Conservation (phyloP, 352 stramenopile species). For the Globisporangium nagaii region DNA sequence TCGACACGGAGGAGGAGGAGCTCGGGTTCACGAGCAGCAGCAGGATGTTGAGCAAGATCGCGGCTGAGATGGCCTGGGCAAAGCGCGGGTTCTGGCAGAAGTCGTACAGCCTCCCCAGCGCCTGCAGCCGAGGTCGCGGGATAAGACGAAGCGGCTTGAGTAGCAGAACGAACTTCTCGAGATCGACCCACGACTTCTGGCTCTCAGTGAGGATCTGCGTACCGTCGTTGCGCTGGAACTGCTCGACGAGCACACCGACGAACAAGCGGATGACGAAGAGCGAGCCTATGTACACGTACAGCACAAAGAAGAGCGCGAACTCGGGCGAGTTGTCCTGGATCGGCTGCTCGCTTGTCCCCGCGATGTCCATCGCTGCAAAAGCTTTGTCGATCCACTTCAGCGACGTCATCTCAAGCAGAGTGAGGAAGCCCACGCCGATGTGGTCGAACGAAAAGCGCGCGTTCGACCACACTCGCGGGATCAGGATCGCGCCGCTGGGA, state of each 20-base stretch:
- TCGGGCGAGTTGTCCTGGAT: constrained; percentile 35
- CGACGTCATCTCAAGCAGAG: constrained; percentile 75
- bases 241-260: constrained; percentile 73
- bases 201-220: constrained; percentile 74
- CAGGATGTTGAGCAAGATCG: constrained; percentile 67
- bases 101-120: constrained; percentile 45
- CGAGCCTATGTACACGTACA: constrained; percentile 71
- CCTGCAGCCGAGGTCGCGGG: constrained; percentile 23
- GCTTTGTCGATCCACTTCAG: constrained; percentile 79
- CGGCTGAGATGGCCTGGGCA: constrained; percentile 34
- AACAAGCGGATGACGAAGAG: constrained; percentile 79
- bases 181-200: constrained; percentile 76
- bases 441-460: constrained; percentile 79
- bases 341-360: constrained; percentile 36
- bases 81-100: constrained; percentile 63
- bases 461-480: constrained; percentile 61
- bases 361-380: constrained; percentile 74
- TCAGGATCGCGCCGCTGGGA: constrained; percentile 33
- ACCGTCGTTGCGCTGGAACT: constrained; percentile 82
- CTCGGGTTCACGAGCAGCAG: constrained; percentile 59
- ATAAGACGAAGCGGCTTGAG: constrained; percentile 57
- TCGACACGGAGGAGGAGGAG: constrained; percentile 12
- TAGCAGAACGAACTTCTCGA: constrained; percentile 75
- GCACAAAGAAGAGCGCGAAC: constrained; percentile 62
- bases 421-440: constrained; percentile 54